These are phyloP conservation scores for Euclidium syriacum DNA, from an alignment of 345 rosid genomes.

Conservation along the genomic window DNA sequence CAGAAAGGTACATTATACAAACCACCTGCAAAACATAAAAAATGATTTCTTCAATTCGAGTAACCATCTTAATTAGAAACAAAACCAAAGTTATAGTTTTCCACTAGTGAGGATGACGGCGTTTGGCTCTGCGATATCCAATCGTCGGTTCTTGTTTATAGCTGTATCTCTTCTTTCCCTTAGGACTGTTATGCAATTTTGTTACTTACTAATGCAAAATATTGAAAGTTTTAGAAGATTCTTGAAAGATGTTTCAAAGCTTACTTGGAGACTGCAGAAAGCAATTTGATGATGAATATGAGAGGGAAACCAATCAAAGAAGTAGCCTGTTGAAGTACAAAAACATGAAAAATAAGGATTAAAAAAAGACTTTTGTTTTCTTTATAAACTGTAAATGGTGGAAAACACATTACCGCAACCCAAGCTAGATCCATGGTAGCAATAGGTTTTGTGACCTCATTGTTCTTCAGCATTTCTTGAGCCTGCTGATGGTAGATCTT, in stretches of 20 bases:
- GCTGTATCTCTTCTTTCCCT: slow-evolving; percentile 13
- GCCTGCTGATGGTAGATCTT: slow-evolving; percentile 35
- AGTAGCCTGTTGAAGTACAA: slow-evolving; percentile 29
- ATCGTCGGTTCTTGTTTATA: slow-evolving; percentile 9
- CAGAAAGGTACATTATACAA: slow-evolving; percentile 20
- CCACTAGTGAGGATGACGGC: slow-evolving; percentile 21
- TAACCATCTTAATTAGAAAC: neutral
- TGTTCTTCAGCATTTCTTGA: slow-evolving; percentile 38
- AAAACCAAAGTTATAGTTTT: neutral
- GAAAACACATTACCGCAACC: slow-evolving; percentile 39
- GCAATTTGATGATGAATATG: slow-evolving; percentile 34
- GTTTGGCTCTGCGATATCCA: slow-evolving; percentile 27
- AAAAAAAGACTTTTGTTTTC: neutral
- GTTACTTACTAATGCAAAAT: neutral
- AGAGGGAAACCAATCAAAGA: slow-evolving; percentile 36
- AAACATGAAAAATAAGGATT: neutral
- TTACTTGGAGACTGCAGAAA: slow-evolving; percentile 39
- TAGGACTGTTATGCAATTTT: slow-evolving; percentile 16
- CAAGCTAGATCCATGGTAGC: slow-evolving; percentile 45
- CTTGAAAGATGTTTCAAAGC: slow-evolving; percentile 11
- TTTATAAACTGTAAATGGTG: neutral
- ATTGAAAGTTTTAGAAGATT: neutral
- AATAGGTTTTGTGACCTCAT: slow-evolving; percentile 36
- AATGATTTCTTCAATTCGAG: neutral
- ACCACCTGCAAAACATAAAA: slow-evolving; percentile 18